These are phyloP conservation scores for Plicaturopsis crispa DNA, from an alignment of 768 basidiomycete genomes.

Conservation along the genomic window DNA sequence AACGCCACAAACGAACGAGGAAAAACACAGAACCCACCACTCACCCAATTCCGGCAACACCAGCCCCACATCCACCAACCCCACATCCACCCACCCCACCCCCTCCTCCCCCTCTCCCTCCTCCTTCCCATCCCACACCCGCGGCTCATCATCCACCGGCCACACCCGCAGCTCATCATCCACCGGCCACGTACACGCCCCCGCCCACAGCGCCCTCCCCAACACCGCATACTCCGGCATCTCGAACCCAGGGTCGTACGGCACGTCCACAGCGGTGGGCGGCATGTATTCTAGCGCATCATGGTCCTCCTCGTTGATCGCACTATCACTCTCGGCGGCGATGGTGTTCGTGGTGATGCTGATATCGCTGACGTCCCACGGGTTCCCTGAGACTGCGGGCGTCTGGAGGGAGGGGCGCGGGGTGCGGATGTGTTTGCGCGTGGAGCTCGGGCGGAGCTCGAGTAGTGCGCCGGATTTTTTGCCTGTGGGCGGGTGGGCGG, in stretches of 20 bases:
- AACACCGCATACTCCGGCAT: slow-evolving; percentile 49
- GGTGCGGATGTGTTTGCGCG: slow-evolving; percentile 53
- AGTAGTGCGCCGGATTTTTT: slow-evolving; percentile 31
- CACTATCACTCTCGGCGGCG: slow-evolving; percentile 13
- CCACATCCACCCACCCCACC: too few relatives aligned
- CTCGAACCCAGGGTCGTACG: slow-evolving; percentile 40
- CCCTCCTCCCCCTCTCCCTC: too few relatives aligned
- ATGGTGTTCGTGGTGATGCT: slow-evolving; percentile 24
- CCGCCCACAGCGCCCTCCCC: too few relatives aligned
- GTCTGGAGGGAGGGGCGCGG: slow-evolving; percentile 57
- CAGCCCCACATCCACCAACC: too few relatives aligned
- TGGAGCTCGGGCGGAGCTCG: slow-evolving; percentile 57
- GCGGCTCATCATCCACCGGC: too few relatives aligned
- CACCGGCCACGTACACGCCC: too few relatives aligned
- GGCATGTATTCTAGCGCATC: slow-evolving; percentile 52
- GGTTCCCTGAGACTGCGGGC: slow-evolving; percentile 54
- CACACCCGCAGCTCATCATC: too few relatives aligned
- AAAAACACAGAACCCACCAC: too few relatives aligned
- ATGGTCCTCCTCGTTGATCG: slow-evolving; percentile 22
- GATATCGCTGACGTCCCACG: slow-evolving; percentile 71
- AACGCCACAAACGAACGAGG: too few relatives aligned
- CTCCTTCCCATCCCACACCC: too few relatives aligned
- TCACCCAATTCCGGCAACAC: too few relatives aligned
- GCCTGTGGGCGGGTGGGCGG: slow-evolving; percentile 23
- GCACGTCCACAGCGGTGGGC: slow-evolving; percentile 41